Evolutionary conservation across 1,284 basidiomycete species (phyloP).

Genomic region (Mycena citricolor): DNA sequence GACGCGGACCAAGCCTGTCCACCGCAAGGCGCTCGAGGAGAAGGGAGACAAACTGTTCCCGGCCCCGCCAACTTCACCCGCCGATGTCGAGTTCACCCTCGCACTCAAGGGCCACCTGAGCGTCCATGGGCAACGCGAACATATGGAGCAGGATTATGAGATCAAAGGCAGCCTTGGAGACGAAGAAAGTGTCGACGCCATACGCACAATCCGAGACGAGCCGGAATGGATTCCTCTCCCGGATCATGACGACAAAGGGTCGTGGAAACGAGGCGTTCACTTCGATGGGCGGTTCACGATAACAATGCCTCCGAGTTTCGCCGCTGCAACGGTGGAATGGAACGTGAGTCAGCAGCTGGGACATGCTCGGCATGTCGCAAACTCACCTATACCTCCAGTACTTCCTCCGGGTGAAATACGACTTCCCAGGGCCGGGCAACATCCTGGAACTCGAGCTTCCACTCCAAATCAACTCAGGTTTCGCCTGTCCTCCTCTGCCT

Average conservation of each 20-base stretch:
- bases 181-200: not conserved
- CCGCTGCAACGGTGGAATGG: conserved; percentile 14
- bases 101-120: conserved; percentile 8
- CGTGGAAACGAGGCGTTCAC: conserved; percentile 15
- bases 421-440: conserved; percentile 21
- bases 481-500: conserved; percentile 11
- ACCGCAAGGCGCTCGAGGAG: conserved; percentile 12
- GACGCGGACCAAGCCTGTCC: conserved; percentile 17
- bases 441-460: conserved; percentile 19
- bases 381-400: conserved; percentile 8
- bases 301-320: conserved; percentile 15
- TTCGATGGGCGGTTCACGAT: conserved; percentile 13
- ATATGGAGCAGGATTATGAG: conserved; percentile 4
- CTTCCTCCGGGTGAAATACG: conserved; percentile 6
- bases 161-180: conserved; percentile 16
- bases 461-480: conserved; percentile 15
- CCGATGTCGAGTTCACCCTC: conserved; percentile 6
- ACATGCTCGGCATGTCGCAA: not conserved
- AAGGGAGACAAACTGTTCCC: conserved; percentile 19
- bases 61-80: conserved; percentile 11
- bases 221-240: conserved; percentile 13
- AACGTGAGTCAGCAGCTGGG: conserved; percentile 8
- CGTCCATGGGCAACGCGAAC: not conserved
- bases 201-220: conserved; percentile 10
- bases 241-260: conserved; percentile 11